Percentiles rank a stretch among this genome's conserved stretches.
Conservation (phyloP, 2,329 filamentous ascomycete genomes). For the Ophioceras dolichostomum region DNA sequence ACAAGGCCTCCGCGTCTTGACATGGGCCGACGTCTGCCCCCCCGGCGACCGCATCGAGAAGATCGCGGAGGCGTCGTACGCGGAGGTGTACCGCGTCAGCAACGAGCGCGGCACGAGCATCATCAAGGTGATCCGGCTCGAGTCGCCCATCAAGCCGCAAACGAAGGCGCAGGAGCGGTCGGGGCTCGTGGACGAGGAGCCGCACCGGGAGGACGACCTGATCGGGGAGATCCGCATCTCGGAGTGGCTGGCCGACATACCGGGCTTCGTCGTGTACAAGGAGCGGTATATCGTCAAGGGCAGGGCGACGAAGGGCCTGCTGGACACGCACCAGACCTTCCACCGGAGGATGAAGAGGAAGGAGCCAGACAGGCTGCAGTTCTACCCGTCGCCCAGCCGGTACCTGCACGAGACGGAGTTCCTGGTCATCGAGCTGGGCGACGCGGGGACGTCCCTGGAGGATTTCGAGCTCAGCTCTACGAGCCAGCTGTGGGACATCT, state of each 20-base stretch:
- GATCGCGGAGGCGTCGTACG: constrained; percentile 55
- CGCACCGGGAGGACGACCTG: constrained; percentile 40
- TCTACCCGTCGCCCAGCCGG: constrained; percentile 48
- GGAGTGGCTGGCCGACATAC: constrained; percentile 50
- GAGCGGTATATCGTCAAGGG: constrained; percentile 49
- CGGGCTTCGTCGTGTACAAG: constrained; percentile 55
- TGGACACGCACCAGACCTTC: constrained; percentile 48
- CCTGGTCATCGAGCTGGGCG: constrained; percentile 49
- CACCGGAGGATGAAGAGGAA: constrained; percentile 39
- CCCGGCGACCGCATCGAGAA: constrained; percentile 41
- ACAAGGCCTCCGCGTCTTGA: constrained; percentile 26
- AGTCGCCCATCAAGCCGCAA: constrained; percentile 43
- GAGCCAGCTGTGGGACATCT: constrained; percentile 50
- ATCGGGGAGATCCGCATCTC: constrained; percentile 50
- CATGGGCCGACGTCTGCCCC: constrained; percentile 47
- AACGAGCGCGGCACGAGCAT: constrained; percentile 49
- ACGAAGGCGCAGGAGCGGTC: constrained; percentile 42
- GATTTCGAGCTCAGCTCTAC: constrained; percentile 37
- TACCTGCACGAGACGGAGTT: constrained; percentile 47
- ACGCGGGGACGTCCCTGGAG: constrained; percentile 48
- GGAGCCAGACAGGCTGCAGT: constrained; percentile 44
- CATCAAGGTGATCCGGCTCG: constrained; percentile 50
- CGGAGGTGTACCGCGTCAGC: constrained; percentile 51
- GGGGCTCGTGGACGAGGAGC: constrained; percentile 45
- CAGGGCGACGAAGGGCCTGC: constrained; percentile 36